A percentile compares a stretch with the other conserved stretches of the same genome.
phyloP scores from a whole-genome alignment of 306 rosid genomes.

The Carpinus viminea region DNA sequence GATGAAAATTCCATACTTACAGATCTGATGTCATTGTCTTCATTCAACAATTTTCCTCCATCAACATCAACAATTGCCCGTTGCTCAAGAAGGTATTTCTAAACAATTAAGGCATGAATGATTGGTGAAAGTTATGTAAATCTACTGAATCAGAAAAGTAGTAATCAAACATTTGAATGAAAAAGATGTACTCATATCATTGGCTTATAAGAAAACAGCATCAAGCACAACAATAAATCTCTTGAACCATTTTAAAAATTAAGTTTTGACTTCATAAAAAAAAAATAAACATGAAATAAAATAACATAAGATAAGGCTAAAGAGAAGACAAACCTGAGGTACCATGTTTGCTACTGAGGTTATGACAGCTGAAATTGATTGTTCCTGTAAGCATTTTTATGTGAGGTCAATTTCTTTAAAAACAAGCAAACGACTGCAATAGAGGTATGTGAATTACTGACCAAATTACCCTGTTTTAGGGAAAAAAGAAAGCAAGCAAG shows the following conservation, averaged over 20 bases:
- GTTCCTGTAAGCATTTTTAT: slow-evolving; percentile 64
- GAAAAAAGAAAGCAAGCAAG: neutral
- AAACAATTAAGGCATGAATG: slow-evolving; percentile 27
- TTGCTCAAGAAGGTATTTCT: slow-evolving; percentile 91
- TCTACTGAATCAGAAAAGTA: slow-evolving; percentile 12
- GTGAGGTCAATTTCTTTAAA: slow-evolving; percentile 4
- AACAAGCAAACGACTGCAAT: neutral
- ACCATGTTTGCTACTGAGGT: slow-evolving; percentile 77
- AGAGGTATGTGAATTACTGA: neutral
- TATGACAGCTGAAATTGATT: slow-evolving; percentile 78
- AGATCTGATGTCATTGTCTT: slow-evolving; percentile 88
- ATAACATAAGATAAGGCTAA: neutral
- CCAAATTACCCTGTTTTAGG: neutral
- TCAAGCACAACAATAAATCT: neutral
- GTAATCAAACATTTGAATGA: slow-evolving; percentile 4
- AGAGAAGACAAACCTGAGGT: slow-evolving; percentile 77
- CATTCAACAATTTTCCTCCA: slow-evolving; percentile 83
- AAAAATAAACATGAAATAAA: slow-evolving; percentile 2
- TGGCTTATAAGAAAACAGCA: neutral
- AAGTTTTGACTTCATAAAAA: neutral
- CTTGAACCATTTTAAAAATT: neutral
- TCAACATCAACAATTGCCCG: slow-evolving; percentile 76
- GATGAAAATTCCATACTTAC: slow-evolving; percentile 52
- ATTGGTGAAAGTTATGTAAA: slow-evolving; percentile 7
- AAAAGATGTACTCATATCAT: neutral